phyloP scores from a whole-genome alignment of 768 basidiomycete species.

The Serendipita sp. region DNA sequence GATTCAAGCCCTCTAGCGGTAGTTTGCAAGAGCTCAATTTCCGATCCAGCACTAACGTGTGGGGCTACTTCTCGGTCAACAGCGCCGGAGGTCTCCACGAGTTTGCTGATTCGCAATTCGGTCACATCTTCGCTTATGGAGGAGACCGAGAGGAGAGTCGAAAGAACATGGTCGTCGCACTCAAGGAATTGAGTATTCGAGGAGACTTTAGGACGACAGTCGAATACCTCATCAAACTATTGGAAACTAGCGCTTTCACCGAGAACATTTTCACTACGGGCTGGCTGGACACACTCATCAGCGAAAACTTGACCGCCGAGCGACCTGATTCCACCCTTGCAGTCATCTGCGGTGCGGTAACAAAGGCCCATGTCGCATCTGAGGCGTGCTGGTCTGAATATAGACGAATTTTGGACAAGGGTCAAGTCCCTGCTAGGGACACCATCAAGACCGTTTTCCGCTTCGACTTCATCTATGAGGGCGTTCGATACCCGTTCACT shows the following conservation, averaged over 20 bases:
- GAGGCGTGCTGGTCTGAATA: conserved; percentile 86
- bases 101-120: conserved; percentile 98
- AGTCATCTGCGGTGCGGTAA: conserved; percentile 89
- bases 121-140: conserved; percentile 97
- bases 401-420: conserved; percentile 91
- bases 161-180: conserved; percentile 98
- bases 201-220: conserved; percentile 98
- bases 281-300: conserved; percentile 95
- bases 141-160: conserved; percentile 87
- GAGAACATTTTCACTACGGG: conserved; percentile 97
- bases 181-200: conserved; percentile 96
- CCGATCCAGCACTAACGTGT: conserved; percentile 97
- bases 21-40: conserved; percentile 97
- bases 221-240: conserved; percentile 94
- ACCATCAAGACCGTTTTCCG: conserved; percentile 92
- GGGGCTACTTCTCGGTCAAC: conserved; percentile 98
- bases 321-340: conserved; percentile 85
- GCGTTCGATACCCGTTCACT: conserved; percentile 87
- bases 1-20: conserved; percentile 97
- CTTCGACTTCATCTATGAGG: conserved; percentile 96
- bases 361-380: conserved; percentile 82
- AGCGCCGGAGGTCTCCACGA: conserved; percentile 95
- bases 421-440: conserved; percentile 90
- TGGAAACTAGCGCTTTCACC: conserved; percentile 91
- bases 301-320: conserved; percentile 92